Conservation (phyloP, 2,329 filamentous ascomycete genomes). For the Endocalyx cinctus region DNA sequence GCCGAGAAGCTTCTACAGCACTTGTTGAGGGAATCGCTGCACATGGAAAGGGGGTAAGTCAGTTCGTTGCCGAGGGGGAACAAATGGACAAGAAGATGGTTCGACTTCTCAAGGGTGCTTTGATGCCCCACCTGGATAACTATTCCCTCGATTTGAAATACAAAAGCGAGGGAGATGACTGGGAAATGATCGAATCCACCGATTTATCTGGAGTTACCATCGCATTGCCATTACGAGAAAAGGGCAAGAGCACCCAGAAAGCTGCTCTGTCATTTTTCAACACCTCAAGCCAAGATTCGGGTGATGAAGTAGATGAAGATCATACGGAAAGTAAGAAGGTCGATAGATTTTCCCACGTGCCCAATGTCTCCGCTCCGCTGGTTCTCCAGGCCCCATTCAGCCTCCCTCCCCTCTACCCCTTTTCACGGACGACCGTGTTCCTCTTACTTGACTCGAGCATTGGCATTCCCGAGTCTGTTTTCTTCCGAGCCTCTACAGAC, state of each 20-base stretch:
- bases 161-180: slow-evolving; percentile 4
- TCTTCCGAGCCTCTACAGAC: slow-evolving; percentile 7
- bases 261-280: background rate
- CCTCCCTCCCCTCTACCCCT: slow-evolving; percentile 8
- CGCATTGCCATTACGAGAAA: background rate
- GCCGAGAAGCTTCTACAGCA: slow-evolving; percentile 6
- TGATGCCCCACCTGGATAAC: slow-evolving; percentile 8
- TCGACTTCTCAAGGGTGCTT: slow-evolving; percentile 9
- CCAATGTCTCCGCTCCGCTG: background rate
- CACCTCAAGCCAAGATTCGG: no score
- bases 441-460: slow-evolving; percentile 8
- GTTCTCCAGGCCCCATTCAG: slow-evolving; percentile 7
- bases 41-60: slow-evolving; percentile 9
- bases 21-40: slow-evolving; percentile 10
- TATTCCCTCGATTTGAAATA: slow-evolving; percentile 9
- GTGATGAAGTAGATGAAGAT: background rate
- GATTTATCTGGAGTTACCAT: slow-evolving; percentile 1
- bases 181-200: slow-evolving; percentile 5
- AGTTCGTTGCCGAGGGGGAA: slow-evolving; percentile 9
- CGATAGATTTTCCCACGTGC: background rate
- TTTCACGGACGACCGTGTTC: slow-evolving; percentile 8
- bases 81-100: slow-evolving; percentile 11
- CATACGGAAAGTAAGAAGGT: background rate
- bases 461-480: slow-evolving; percentile 6
- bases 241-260: background rate